Percentiles rank a stretch among this genome's conserved stretches.
Evolutionary conservation across 2,329 filamentous ascomycete genomes (phyloP).

Genomic region (Didymella keratinophila): DNA sequence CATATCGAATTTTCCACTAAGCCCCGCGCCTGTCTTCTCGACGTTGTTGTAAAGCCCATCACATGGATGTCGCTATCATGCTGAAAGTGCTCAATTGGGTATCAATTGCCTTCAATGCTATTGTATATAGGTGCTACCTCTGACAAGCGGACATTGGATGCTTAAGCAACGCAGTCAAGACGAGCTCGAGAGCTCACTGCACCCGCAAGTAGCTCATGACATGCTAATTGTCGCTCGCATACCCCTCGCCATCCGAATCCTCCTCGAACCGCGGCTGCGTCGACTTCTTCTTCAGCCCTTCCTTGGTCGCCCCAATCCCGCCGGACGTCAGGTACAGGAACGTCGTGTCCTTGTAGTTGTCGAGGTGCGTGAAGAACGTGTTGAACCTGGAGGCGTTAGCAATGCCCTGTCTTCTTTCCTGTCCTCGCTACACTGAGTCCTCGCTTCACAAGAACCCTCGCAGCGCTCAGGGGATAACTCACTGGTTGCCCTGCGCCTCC

Average conservation of each 20-base stretch:
- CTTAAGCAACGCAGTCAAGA: too few relatives aligned
- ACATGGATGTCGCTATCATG: neutral
- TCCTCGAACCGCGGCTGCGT: slow-evolving; percentile 35
- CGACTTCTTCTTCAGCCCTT: slow-evolving; percentile 39
- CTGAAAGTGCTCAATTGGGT: neutral
- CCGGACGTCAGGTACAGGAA: slow-evolving; percentile 61
- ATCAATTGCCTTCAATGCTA: neutral
- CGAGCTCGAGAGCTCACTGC: too few relatives aligned
- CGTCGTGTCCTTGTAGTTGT: slow-evolving; percentile 58
- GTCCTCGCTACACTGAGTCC: too few relatives aligned
- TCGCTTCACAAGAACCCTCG: too few relatives aligned
- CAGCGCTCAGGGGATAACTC: neutral
- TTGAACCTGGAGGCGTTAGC: slow-evolving; percentile 50
- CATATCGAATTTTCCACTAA: slow-evolving; percentile 12
- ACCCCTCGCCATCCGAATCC: slow-evolving; percentile 47
- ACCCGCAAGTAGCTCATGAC: too few relatives aligned
- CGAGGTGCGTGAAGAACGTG: slow-evolving; percentile 60
- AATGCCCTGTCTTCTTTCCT: too few relatives aligned
- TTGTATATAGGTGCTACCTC: neutral
- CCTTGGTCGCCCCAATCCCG: slow-evolving; percentile 55
- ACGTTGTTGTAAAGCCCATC: too few relatives aligned
- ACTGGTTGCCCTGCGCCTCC: slow-evolving; percentile 87
- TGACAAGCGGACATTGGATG: neutral
- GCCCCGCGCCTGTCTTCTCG: neutral
- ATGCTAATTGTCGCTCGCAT: slow-evolving; percentile 44